Conservation (phyloP, 1,284 basidiomycete species). For the Trichosporon sp. region DNA sequence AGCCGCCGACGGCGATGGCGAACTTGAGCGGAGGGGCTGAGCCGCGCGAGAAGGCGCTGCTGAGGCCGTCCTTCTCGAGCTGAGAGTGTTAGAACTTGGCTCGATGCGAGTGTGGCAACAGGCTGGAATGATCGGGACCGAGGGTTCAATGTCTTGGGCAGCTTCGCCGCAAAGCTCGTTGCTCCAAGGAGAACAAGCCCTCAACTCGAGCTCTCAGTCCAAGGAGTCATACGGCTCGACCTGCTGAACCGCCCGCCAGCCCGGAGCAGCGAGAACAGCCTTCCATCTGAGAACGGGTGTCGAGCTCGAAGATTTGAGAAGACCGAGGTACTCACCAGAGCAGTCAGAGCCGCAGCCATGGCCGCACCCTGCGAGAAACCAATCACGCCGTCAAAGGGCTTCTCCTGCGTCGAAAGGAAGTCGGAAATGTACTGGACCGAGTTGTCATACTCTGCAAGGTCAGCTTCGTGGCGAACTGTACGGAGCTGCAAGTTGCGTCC, state of each 20-base stretch:
- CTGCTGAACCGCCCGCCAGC: too few relatives aligned
- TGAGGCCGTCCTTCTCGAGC: constrained; percentile 55
- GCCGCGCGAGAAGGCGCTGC: constrained; percentile 62
- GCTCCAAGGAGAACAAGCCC: too few relatives aligned
- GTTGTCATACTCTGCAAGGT: constrained; percentile 56
- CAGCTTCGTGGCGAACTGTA: background rate
- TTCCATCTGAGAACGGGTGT: too few relatives aligned
- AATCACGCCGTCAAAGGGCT: constrained; percentile 60
- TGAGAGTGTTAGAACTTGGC: constrained; percentile 31
- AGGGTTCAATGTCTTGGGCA: too few relatives aligned
- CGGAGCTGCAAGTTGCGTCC: too few relatives aligned
- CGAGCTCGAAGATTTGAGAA: too few relatives aligned
- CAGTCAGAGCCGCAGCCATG: constrained; percentile 66
- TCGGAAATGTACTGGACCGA: constrained; percentile 49
- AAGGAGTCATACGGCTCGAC: too few relatives aligned
- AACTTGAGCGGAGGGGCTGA: constrained; percentile 63
- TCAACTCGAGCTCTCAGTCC: background rate
- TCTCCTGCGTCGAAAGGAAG: constrained; percentile 39
- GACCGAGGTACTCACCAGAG: constrained; percentile 60
- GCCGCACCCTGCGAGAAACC: constrained; percentile 81
- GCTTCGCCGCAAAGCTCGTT: too few relatives aligned
- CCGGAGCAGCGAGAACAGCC: too few relatives aligned
- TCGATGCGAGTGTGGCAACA: too few relatives aligned
- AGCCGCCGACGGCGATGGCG: constrained; percentile 54
- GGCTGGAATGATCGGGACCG: too few relatives aligned